These are phyloP conservation scores for Cladobotryum protrusum DNA, from an alignment of 2,329 filamentous ascomycete genomes.

Conservation along the genomic window DNA sequence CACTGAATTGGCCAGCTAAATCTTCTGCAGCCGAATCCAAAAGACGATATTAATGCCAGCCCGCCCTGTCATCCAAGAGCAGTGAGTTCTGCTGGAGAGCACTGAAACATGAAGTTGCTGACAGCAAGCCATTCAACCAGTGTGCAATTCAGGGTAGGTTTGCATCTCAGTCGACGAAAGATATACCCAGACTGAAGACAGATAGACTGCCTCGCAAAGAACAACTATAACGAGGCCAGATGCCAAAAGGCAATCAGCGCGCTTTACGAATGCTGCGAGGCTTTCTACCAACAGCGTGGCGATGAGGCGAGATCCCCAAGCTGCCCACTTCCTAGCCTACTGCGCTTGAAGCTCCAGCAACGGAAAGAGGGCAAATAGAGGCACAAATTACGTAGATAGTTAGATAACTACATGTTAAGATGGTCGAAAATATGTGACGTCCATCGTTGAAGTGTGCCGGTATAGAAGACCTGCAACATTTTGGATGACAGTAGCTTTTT, in stretches of 20 bases:
- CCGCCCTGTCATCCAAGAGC: slow-evolving; percentile 83
- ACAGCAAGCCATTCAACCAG: slow-evolving; percentile 33
- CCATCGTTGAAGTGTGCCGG: slow-evolving; percentile 37
- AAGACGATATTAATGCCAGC: slow-evolving; percentile 65
- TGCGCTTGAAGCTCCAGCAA: slow-evolving; percentile 83
- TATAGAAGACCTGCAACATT: slow-evolving; percentile 51
- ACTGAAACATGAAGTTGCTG: neutral
- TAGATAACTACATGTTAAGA: neutral
- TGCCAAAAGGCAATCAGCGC: slow-evolving; percentile 75
- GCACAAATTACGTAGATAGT: neutral
- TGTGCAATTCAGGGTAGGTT: slow-evolving; percentile 80
- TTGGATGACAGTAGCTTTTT: slow-evolving; percentile 65
- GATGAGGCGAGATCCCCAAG: slow-evolving; percentile 70
- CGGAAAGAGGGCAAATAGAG: slow-evolving; percentile 36
- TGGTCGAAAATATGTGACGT: slow-evolving; percentile 35
- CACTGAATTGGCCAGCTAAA: neutral
- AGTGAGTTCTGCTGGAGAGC: slow-evolving; percentile 40
- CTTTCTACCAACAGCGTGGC: slow-evolving; percentile 76
- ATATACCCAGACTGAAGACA: neutral
- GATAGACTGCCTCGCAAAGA: slow-evolving; percentile 77
- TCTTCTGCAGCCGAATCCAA: slow-evolving; percentile 30
- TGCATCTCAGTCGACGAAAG: neutral
- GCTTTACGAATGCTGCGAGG: slow-evolving; percentile 87
- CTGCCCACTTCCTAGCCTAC: slow-evolving; percentile 75
- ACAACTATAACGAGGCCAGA: slow-evolving; percentile 77